phyloP scores from a whole-genome alignment of 2,329 filamentous ascomycete species.

The Penicillium palitans region DNA sequence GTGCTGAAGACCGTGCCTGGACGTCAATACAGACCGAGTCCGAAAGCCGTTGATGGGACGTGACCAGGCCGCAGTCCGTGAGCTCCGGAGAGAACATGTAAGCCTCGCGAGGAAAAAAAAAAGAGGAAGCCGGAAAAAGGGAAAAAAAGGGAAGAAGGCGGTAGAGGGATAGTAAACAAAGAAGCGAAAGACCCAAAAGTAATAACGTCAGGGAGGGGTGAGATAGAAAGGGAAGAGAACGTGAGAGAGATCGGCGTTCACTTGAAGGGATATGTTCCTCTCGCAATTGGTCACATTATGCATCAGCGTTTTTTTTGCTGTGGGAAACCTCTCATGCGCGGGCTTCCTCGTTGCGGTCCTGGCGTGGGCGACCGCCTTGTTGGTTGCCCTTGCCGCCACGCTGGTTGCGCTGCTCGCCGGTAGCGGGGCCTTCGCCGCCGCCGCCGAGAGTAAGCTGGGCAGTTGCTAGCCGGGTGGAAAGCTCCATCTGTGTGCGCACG shows the following conservation, averaged over 20 bases:
- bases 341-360: conserved; percentile 42
- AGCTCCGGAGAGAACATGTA: conserved; percentile 4
- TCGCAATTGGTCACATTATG: conserved; percentile 26
- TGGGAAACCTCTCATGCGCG: conserved; percentile 35
- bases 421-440: conserved; percentile 45
- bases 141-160: conserved; percentile 16
- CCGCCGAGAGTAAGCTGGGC: conserved; percentile 63
- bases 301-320: conserved; percentile 23
- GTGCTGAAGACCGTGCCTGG: neutral
- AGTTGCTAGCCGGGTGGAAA: conserved; percentile 92
- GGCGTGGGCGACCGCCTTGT: conserved; percentile 40
- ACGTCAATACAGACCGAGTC: neutral
- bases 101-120: conserved; percentile 18
- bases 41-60: conserved; percentile 1
- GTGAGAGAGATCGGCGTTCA: conserved; percentile 22
- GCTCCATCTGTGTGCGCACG: conserved; percentile 97
- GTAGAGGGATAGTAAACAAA: conserved; percentile 11
- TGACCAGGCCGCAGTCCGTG: conserved; percentile 11
- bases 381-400: conserved; percentile 44
- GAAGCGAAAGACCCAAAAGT: conserved; percentile 12
- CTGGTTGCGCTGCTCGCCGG: conserved; percentile 36
- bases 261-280: conserved; percentile 9
- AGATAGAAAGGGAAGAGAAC: conserved; percentile 21
- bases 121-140: conserved; percentile 17
- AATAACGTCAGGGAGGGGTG: conserved; percentile 13